A percentile compares a stretch with the other conserved stretches of the same genome.
Evolutionary conservation across 1,284 basidiomycete species (phyloP).

Genomic region (Laetiporus sulphureus): DNA sequence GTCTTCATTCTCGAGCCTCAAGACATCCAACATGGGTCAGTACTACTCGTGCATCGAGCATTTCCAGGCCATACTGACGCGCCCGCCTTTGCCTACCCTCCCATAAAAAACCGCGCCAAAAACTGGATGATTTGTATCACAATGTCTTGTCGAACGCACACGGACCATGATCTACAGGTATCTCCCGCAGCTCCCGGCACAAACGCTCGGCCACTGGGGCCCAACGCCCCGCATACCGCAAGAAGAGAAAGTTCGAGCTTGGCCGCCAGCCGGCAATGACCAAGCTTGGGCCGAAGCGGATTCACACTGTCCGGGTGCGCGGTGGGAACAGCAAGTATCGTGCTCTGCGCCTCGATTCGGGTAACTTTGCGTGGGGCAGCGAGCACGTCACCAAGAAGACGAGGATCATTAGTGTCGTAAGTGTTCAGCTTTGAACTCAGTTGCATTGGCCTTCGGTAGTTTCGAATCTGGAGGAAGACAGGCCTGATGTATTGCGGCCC

Average conservation of each 20-base stretch:
- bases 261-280: slow-evolving; percentile 94
- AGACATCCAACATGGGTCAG: slow-evolving; percentile 33
- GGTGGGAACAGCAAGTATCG: slow-evolving; percentile 93
- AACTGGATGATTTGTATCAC: too few relatives aligned
- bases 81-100: slow-evolving; percentile 3
- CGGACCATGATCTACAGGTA: slow-evolving; percentile 62
- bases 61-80: background rate
- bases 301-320: slow-evolving; percentile 89
- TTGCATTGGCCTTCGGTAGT: too few relatives aligned
- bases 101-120: too few relatives aligned
- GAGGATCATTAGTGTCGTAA: slow-evolving; percentile 88
- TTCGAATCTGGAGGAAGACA: too few relatives aligned
- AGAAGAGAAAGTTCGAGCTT: slow-evolving; percentile 99
- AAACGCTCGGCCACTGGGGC: slow-evolving; percentile 92
- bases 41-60: slow-evolving; percentile 14
- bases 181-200: slow-evolving; percentile 90
- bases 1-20: slow-evolving; percentile 28
- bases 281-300: slow-evolving; percentile 88
- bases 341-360: slow-evolving; percentile 88
- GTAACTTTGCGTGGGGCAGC: slow-evolving; percentile 97
- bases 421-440: slow-evolving; percentile 32
- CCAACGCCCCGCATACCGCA: slow-evolving; percentile 92
- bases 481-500: too few relatives aligned
- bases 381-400: slow-evolving; percentile 92
- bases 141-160: too few relatives aligned